Base-by-base conservation (phyloP, 1,284 basidiomycete genomes). In the Cryptococcus depauperatus region DNA sequence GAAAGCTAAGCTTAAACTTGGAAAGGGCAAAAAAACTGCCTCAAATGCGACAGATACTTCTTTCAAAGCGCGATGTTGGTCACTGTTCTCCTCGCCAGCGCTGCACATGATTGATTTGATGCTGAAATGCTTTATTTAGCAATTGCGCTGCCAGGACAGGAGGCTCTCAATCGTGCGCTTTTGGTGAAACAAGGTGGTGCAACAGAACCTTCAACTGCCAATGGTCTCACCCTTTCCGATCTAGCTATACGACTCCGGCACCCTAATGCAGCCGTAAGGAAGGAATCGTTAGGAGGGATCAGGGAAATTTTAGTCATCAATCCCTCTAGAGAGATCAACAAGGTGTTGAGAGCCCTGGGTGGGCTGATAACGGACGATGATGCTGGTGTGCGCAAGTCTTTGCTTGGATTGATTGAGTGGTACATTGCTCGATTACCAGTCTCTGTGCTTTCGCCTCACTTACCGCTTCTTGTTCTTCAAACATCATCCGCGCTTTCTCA, bases 1-100 rank as follows among this genome's bases (percentile, higher is more conserved):
- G 88, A 96, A 93, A 87, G 82, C 87, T 21, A 96, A 88, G 69
- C 77, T 93, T 37, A 97, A 95, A 71, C 83, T 98, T 41, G 93
- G 93, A 28, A 97, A 93, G 69, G 89, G 87, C 39, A 97, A 93
- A 69, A 81, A 85, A 62, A 63, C 74, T 7, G 77, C 89, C 8
- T 79, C 74, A 43, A 97, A 96, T 77, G 85, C 81, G 8, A 81
- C 95, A 54, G 88, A 97, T 68, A 96, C 92, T 1, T 91, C 90
- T 0, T 96, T 93, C 79, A 95, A 91, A 69, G 82, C 89, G 35
- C 79, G 86, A 54, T 89, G 89, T 91, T 48, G 62, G 77, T 65
- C 13, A 30, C n/a, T 16, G 7, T 16, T 7, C 25, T 23, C 23
- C 16, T n/a, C 19, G 25, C 18, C 2, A 27, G 18, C 30, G 33